A percentile compares a stretch with the other conserved stretches of the same genome.
These are phyloP conservation scores for Populus hybrid DNA, from an alignment of 441 rosid genomes.

Conservation along the genomic window DNA sequence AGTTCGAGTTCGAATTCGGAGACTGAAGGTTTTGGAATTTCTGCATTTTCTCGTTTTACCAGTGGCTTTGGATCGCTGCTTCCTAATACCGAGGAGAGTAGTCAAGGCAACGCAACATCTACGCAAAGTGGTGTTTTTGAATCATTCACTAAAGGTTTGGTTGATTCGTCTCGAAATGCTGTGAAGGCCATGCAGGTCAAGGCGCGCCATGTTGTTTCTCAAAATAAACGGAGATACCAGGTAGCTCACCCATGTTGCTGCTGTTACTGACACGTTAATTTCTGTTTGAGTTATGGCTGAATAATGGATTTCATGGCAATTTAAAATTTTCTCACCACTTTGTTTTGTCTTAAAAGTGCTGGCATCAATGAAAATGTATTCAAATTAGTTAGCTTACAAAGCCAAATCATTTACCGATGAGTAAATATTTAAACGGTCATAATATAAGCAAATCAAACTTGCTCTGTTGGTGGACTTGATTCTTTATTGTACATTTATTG, in stretches of 20 bases:
- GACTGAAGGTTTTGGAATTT: conserved; percentile 34
- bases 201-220: conserved; percentile 82
- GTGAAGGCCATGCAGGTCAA: conserved; percentile 82
- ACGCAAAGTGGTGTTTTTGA: conserved; percentile 48
- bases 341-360: neutral
- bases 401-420: neutral
- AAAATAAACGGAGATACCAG: conserved; percentile 84
- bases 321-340: neutral
- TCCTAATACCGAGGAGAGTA: conserved; percentile 30
- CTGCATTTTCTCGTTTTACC: conserved; percentile 57
- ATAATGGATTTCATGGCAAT: neutral
- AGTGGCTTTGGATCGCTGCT: conserved; percentile 58
- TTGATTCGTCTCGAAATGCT: conserved; percentile 67
- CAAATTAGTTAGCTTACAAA: neutral
- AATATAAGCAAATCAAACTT: neutral
- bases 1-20: conserved; percentile 36
- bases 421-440: neutral
- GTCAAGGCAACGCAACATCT: conserved; percentile 26
- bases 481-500: too few species aligned
- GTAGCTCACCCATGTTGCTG: conserved; percentile 25
- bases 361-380: too few species aligned
- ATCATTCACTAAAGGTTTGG: conserved; percentile 67
- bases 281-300: neutral
- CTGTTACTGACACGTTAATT: too few species aligned
- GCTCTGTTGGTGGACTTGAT: too few species aligned